Evolutionary conservation across 805 yeast species (phyloP).

Genomic region (Candida khao-thaluensis): DNA sequence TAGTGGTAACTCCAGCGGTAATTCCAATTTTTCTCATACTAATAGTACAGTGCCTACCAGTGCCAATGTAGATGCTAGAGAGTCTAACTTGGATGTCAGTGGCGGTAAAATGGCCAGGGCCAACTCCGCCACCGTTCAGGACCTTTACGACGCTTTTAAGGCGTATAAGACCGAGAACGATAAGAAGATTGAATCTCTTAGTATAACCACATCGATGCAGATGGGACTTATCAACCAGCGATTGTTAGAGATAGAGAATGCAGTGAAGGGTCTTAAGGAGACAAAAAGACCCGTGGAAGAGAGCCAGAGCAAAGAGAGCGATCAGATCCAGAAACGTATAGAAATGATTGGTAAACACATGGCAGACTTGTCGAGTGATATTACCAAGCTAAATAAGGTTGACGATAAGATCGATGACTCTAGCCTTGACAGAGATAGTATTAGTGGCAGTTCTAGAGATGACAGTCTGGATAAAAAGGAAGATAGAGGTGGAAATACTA

Average conservation of each 20-base stretch:
- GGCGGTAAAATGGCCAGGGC: no score
- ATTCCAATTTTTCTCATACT: conserved; percentile 1
- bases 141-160: conserved; percentile 18
- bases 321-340: conserved; percentile 12
- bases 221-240: conserved; percentile 14
- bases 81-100: no score
- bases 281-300: not conserved
- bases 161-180: conserved; percentile 19
- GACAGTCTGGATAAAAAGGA: not conserved
- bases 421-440: not conserved
- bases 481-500: not conserved
- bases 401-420: not conserved
- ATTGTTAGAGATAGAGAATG: conserved; percentile 10
- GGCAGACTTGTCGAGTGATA: conserved; percentile 17
- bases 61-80: no score
- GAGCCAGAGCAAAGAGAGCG: conserved; percentile 1
- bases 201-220: conserved; percentile 14
- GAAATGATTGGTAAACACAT: conserved; percentile 16
- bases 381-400: conserved; percentile 10
- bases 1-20: conserved; percentile 1
- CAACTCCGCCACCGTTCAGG: no score
- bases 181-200: conserved; percentile 23
- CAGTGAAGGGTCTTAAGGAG: not conserved
- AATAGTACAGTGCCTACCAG: no score
- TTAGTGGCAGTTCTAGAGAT: not conserved